These are phyloP conservation scores for Grifola frondosa DNA, from an alignment of 1,284 basidiomycete species.

Conservation along the genomic window DNA sequence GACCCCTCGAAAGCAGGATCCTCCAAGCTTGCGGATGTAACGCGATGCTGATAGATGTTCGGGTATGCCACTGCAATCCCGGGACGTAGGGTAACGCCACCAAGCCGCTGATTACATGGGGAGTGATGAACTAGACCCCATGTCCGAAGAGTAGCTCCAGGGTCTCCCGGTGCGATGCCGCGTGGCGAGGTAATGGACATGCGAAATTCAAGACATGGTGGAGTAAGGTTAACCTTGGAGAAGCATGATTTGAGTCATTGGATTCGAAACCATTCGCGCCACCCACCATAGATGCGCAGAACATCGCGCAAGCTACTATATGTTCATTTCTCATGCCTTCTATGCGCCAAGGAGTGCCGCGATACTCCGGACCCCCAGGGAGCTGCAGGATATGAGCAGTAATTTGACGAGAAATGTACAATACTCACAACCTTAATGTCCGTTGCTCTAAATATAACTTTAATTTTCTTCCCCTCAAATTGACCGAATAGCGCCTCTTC, in stretches of 20 bases:
- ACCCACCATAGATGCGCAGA: conserved; percentile 42
- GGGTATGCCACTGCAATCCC: conserved; percentile 48
- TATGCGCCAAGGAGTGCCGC: conserved; percentile 49
- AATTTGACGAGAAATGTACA: not conserved
- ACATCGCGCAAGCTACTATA: conserved; percentile 48
- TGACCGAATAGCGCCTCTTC: conserved; percentile 35
- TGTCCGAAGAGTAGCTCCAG: conserved; percentile 43
- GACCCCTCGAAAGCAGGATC: conserved; percentile 39
- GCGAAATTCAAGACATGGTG: conserved; percentile 41
- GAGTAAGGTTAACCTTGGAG: conserved; percentile 33
- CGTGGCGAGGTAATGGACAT: conserved; percentile 49
- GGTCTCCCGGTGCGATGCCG: conserved; percentile 41
- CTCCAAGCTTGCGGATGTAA: conserved; percentile 35
- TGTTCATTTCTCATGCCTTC: conserved; percentile 57
- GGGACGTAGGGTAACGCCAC: conserved; percentile 35
- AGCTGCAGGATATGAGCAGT: conserved; percentile 27
- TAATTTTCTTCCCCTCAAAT: conserved; percentile 39
- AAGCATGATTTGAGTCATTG: not conserved
- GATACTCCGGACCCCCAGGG: conserved; percentile 38
- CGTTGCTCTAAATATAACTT: conserved; percentile 46
- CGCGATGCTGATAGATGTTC: conserved; percentile 52
- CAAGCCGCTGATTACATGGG: conserved; percentile 47
- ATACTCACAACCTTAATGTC: conserved; percentile 43
- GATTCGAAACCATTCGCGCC: not conserved
- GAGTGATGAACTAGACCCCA: conserved; percentile 49